Conservation (phyloP, 2,329 filamentous ascomycete species). For the Monilinia polystroma region DNA sequence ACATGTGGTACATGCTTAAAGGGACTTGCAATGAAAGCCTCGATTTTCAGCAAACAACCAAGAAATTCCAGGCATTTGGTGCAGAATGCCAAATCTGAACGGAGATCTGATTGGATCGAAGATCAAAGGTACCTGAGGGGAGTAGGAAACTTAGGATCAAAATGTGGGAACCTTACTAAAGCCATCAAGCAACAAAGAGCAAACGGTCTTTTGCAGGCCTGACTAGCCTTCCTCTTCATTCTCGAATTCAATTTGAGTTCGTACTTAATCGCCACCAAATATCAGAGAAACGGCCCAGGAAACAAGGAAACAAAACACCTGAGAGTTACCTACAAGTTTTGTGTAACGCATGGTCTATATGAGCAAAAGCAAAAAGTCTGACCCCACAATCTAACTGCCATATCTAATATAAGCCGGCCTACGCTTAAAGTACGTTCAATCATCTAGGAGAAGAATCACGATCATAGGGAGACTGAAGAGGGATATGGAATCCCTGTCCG, state of each 20-base stretch:
- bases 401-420: not conserved
- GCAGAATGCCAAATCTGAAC: not conserved
- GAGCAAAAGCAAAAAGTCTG: not conserved
- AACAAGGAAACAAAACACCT: not conserved
- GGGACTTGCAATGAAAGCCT: not conserved
- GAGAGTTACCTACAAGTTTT: not conserved
- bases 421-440: not conserved
- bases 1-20: not conserved
- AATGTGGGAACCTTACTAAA: not conserved
- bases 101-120: not conserved
- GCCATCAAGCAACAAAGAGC: not conserved
- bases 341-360: not conserved
- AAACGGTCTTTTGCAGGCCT: not conserved
- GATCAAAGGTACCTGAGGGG: not conserved
- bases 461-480: not conserved
- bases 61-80: conserved; percentile 1
- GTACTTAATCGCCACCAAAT: not conserved
- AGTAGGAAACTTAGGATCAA: not conserved
- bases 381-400: not conserved
- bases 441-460: not conserved
- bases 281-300: not conserved
- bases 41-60: not conserved
- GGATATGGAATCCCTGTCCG: not conserved
- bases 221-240: not conserved
- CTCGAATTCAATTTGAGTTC: not conserved